phyloP scores from a whole-genome alignment of 2,329 filamentous ascomycete species.

The Penicillium sp. region DNA sequence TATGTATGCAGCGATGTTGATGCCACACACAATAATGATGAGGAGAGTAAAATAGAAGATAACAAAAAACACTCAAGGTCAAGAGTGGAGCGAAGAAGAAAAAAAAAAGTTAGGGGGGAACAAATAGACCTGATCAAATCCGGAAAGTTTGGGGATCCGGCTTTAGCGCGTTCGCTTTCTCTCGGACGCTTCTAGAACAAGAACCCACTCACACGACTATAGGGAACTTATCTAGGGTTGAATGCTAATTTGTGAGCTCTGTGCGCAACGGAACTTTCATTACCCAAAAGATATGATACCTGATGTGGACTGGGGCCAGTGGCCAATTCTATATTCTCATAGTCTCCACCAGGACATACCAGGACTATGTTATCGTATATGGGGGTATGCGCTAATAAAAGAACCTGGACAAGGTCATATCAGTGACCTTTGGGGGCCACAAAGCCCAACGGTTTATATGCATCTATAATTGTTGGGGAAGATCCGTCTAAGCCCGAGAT shows the following conservation, averaged over 20 bases:
- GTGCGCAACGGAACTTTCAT: background rate
- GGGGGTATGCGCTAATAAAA: background rate
- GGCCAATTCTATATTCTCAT: background rate
- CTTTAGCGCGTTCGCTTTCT: background rate
- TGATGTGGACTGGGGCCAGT: background rate
- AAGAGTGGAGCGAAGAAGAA: background rate
- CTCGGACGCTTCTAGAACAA: slow-evolving; percentile 1
- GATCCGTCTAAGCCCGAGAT: background rate
- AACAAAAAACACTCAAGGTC: background rate
- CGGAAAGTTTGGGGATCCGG: slow-evolving; percentile 14
- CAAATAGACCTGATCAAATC: slow-evolving; percentile 5
- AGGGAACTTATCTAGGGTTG: background rate
- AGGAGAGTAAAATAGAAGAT: too few species aligned
- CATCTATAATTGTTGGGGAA: background rate
- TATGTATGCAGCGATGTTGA: background rate
- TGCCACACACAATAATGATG: background rate
- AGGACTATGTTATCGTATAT: background rate
- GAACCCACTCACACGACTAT: background rate
- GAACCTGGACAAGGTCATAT: background rate
- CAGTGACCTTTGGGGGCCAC: background rate
- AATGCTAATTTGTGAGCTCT: background rate
- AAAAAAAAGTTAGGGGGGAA: background rate
- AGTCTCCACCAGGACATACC: background rate
- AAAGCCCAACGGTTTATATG: background rate
- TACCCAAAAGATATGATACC: background rate